Percentiles rank a stretch among this genome's conserved stretches.
These are phyloP conservation scores for Marchantia polymorpha DNA, from an alignment of 225 moss, liverwort and hornwort genomes.

Conservation along the genomic window DNA sequence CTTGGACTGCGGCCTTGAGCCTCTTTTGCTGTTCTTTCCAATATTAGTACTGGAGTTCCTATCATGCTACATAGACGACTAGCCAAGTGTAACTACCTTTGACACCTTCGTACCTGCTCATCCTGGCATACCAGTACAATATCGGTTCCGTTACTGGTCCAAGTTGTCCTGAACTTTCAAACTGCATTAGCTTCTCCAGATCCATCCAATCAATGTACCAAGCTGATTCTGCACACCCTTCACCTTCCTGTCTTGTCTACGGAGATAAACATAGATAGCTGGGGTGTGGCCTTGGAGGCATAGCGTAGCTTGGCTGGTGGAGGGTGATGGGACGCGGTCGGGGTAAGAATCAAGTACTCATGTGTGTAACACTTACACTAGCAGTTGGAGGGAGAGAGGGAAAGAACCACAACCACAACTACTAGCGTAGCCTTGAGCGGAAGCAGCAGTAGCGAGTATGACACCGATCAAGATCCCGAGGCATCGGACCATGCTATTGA, in stretches of 20 bases:
- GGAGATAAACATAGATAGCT: background rate
- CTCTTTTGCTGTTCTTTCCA: background rate
- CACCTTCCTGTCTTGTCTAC: background rate
- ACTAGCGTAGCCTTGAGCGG: background rate
- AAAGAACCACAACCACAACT: conserved; percentile 13
- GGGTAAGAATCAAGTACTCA: background rate
- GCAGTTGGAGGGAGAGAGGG: conserved; percentile 3
- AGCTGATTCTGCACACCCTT: background rate
- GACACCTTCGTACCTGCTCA: background rate
- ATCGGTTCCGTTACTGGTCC: background rate
- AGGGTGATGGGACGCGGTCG: background rate
- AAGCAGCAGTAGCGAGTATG: background rate
- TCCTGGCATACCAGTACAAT: background rate
- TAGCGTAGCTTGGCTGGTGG: background rate
- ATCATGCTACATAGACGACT: background rate
- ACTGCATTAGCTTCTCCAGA: background rate
- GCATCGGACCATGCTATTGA: conserved; percentile 4
- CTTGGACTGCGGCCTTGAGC: background rate
- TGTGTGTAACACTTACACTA: background rate
- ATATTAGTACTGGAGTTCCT: background rate
- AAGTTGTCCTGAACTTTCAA: background rate
- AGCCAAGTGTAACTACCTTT: background rate
- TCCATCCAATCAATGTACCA: background rate
- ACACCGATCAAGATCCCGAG: conserved; percentile 16
- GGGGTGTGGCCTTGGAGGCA: background rate